Evolutionary conservation across 192 early-diverging fungal species (phyloP).

Genomic region (Glomus cerebriforme): DNA sequence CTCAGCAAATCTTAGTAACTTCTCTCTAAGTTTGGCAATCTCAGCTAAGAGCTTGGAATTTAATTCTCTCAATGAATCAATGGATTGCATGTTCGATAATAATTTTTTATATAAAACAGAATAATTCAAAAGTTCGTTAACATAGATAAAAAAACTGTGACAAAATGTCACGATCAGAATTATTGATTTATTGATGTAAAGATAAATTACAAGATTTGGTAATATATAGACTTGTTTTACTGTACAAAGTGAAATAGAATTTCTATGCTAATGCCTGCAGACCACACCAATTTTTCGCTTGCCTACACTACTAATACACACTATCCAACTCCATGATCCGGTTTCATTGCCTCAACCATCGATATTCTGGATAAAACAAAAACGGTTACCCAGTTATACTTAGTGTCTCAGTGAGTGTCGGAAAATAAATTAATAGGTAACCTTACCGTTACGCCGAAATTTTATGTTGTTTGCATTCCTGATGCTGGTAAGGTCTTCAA

Average conservation of each 20-base stretch:
- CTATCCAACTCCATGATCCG: conserved; percentile 11
- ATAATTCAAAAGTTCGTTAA: too few species aligned
- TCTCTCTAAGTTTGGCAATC: too few species aligned
- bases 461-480: conserved; percentile 26
- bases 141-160: too few species aligned
- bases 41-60: too few species aligned
- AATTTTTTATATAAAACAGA: too few species aligned
- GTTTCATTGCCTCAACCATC: background rate
- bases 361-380: conserved; percentile 25
- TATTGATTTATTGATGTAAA: too few species aligned
- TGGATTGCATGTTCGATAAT: too few species aligned
- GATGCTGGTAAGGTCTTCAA: conserved; percentile 10
- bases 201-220: conserved; percentile 9
- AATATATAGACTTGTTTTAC: background rate
- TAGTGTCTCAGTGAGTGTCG: background rate
- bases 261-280: conserved; percentile 15
- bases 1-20: too few species aligned
- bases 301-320: conserved; percentile 26
- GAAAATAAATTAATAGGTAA: too few species aligned
- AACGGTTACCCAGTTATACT: conserved; percentile 6
- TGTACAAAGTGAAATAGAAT: conserved; percentile 19
- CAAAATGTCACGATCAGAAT: too few species aligned
- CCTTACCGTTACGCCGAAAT: background rate
- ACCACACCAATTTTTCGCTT: conserved; percentile 11
- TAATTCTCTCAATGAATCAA: too few species aligned